Evolutionary conservation across 2,329 filamentous ascomycete species (phyloP).

Genomic region (Corynespora cassiicola): DNA sequence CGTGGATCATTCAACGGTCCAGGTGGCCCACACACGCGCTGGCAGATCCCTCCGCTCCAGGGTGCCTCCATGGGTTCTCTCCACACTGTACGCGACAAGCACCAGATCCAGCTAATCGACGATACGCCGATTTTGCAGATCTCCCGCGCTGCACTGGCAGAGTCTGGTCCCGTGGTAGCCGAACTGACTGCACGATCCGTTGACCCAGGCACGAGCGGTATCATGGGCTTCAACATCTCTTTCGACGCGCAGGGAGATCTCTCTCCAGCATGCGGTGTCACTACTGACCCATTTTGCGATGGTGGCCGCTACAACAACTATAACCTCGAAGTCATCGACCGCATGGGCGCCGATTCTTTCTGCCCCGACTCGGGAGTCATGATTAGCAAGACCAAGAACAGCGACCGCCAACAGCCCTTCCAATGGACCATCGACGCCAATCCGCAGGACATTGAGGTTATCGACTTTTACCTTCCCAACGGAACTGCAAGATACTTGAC

Average conservation of each 20-base stretch:
- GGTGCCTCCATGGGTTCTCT: conserved; percentile 59
- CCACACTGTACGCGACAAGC: conserved; percentile 62
- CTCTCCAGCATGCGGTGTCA: conserved; percentile 52
- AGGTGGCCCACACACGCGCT: conserved; percentile 60
- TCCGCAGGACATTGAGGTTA: conserved; percentile 58
- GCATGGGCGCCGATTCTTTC: conserved; percentile 62
- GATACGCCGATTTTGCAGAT: conserved; percentile 53
- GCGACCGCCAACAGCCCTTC: conserved; percentile 52
- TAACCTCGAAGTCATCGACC: conserved; percentile 60
- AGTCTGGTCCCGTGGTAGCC: conserved; percentile 54
- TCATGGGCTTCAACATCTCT: conserved; percentile 57
- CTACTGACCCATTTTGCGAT: conserved; percentile 57
- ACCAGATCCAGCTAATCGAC: conserved; percentile 57
- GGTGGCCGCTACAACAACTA: conserved; percentile 60
- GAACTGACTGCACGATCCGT: conserved; percentile 58
- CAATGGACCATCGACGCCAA: conserved; percentile 64
- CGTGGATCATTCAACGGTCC: conserved; percentile 61
- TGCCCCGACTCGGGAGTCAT: conserved; percentile 60
- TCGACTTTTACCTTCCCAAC: conserved; percentile 59
- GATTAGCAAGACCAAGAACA: conserved; percentile 61
- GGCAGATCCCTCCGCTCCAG: conserved; percentile 59
- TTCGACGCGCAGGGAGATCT: conserved; percentile 52
- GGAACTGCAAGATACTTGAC: conserved; percentile 56
- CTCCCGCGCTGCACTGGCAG: conserved; percentile 51
- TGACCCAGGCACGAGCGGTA: conserved; percentile 44